Conservation (phyloP, 345 rosid species). For the Rhodamnia argentea region DNA sequence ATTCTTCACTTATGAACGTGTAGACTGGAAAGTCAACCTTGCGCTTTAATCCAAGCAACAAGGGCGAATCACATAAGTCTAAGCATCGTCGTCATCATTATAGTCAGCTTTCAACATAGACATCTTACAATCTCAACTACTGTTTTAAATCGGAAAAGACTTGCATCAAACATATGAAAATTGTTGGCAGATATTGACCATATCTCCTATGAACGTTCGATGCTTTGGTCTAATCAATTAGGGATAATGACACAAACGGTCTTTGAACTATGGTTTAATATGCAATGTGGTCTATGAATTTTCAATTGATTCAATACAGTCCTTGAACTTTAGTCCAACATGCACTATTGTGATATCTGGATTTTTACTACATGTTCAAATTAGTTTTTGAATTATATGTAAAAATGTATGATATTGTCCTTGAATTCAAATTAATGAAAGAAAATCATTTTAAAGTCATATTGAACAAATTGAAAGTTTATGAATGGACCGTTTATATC, state of each 20-base stretch:
- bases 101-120: neutral
- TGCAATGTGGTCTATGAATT: too few species aligned
- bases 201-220: neutral
- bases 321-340: too few species aligned
- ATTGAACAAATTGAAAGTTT: too few species aligned
- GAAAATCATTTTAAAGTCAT: too few species aligned
- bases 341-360: rapidly evolving
- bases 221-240: neutral
- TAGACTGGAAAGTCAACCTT: neutral
- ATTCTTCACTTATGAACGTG: neutral
- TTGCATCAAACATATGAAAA: neutral
- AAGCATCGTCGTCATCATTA: neutral
- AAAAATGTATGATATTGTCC: too few species aligned
- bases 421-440: too few species aligned
- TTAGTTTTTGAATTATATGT: too few species aligned
- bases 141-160: neutral
- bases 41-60: neutral
- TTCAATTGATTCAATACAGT: too few species aligned
- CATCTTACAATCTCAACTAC: neutral
- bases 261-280: too few species aligned
- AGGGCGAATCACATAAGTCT: neutral
- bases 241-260: too few species aligned
- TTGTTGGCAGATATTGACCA: neutral
- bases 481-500: too few species aligned
- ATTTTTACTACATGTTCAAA: too few species aligned